Base-by-base conservation (phyloP, 2,329 filamentous ascomycete genomes). In the Exophiala alcalophila region DNA sequence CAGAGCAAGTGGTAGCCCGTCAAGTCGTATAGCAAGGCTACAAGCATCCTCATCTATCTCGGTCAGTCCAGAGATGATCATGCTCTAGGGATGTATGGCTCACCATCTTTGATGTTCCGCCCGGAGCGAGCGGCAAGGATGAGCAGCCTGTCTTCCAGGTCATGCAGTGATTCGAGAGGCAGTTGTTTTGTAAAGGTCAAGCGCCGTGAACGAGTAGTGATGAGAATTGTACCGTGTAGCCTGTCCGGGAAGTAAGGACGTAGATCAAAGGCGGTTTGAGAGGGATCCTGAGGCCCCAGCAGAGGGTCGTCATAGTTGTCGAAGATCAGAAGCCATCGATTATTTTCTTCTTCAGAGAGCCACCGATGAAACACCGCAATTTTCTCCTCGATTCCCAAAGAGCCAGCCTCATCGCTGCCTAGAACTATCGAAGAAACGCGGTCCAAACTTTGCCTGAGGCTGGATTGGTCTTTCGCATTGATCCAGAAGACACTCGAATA, bases 1-100 rank as follows among this genome's bases (percentile, higher is more conserved):
- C 9, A 74, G 61, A 2, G 70, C 70, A 21, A 75, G 62, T 11
- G 69, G 69, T 14, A 73, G 62, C 4, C 71, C 66, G 41, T 68
- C 64, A 1, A 74, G 23, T 25, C 23, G 7, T 25, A 7, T 7
- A 25, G n/a, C n/a, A 63, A 27, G 56, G 53, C 19, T 54, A n/a
- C n/a, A n/a, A n/a, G n/a, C n/a, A n/a, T n/a, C n/a, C n/a, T n/a
- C n/a, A n/a, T n/a, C n/a, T n/a, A n/a, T n/a, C n/a, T n/a, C n/a
- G n/a, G n/a, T n/a, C n/a, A n/a, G n/a, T n/a, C n/a, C n/a, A n/a
- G n/a, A n/a, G n/a, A n/a, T n/a, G n/a, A n/a, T n/a, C n/a, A n/a
- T n/a, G n/a, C 44, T 2, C 58, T 57, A 45, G 70, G 61, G 4
- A 10, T n/a, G 14, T 19, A 23, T 14, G 44, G 32, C 10, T 32